Evolutionary conservation across 2,329 filamentous ascomycete species (phyloP), one percentile per base, ranked within the genome.

Genomic region (Phoma sp.): DNA sequence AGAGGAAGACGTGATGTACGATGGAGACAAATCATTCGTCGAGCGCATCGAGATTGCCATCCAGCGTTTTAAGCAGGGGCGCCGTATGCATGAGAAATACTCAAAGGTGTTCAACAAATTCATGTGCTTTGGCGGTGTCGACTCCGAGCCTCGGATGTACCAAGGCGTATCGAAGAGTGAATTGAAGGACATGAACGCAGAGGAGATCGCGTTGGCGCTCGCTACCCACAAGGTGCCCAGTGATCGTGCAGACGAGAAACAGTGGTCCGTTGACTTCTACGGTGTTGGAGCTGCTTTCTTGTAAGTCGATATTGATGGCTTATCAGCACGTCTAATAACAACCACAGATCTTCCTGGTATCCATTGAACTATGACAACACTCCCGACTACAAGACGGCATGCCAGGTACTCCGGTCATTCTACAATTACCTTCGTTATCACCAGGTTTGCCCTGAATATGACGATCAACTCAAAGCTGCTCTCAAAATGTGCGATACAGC

Each of bases 21-120:
- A 85, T 60, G 71, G 77, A 79, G 73, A 76, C 10, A 72, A 74
- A 41, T 48, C 67, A 2, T 77, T 80, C 50, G 61, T 70, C 25
- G 89, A 89, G 51, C 91, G 95, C 41, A 91, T 98, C 36, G 88
- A 97, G 68, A 83, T 87, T 24, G 95, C 91, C 41, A 89, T 98
- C 49, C 87, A 92, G 61, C 88, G 91, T 11, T 99, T 88, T 76
- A 86, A 89, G 58, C 81, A 84, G 32, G 89, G 87, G 41, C 89
- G 93, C 29, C 92, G 90, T 60, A 83, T 96, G 54, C 84, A 89
- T 54, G 73, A 79, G 10, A 79, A 85, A 4, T 86, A 86, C 23
- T 73, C 79, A 4, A 78, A 82, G 14, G 77, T 92, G 30, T 95
- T 99, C 75, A 82, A 85, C 66, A 90, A 89, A 60, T 96, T 95